A percentile compares a stretch with the other conserved stretches of the same genome.
Conservation (phyloP, 352 stramenopile genomes). For the Aphanomyces cochlioides region DNA sequence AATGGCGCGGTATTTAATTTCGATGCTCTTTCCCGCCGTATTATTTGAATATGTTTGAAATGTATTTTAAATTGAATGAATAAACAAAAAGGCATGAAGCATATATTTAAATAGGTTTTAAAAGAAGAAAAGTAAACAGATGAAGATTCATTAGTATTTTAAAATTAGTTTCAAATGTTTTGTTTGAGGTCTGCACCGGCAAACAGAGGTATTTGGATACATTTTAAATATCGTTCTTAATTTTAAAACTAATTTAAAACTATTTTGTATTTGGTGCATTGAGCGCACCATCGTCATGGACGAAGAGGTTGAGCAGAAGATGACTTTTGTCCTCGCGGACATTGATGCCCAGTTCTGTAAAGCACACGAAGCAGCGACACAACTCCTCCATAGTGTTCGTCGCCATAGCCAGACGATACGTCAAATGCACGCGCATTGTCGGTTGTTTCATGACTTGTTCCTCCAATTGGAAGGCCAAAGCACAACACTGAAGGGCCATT, state of each 20-base stretch:
- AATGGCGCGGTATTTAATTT: background rate
- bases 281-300: conserved; percentile 7
- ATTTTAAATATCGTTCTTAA: no score
- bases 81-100: no score
- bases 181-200: no score
- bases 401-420: conserved; percentile 25
- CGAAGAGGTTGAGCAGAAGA: conserved; percentile 28
- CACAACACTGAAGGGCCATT: background rate
- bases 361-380: conserved; percentile 26
- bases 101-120: background rate
- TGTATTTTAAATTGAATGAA: background rate
- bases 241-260: no score
- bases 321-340: conserved; percentile 30
- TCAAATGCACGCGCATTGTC: conserved; percentile 28
- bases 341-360: conserved; percentile 29
- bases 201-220: no score
- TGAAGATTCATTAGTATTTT: background rate
- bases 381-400: conserved; percentile 24
- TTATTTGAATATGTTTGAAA: background rate
- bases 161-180: no score
- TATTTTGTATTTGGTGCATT: no score
- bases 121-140: background rate
- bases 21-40: background rate
- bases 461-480: conserved; percentile 20
- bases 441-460: conserved; percentile 24